Percentiles rank a stretch among this genome's conserved stretches.
Conservation (phyloP, 495 filamentous ascomycete genomes). For the Tuber borchii region DNA sequence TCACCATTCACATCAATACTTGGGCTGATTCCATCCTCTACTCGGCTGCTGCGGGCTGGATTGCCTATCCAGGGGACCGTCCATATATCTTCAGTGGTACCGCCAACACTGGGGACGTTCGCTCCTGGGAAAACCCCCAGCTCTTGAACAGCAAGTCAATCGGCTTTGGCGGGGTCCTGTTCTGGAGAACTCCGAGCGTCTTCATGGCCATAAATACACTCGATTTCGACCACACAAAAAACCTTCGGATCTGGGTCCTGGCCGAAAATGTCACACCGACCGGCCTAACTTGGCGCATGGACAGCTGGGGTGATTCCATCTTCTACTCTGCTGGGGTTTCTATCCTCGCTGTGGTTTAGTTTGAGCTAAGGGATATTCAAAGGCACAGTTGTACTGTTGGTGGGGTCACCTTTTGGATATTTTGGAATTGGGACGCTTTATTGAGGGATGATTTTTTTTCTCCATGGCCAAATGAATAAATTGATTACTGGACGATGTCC, state of each 20-base stretch:
- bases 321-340: constrained; percentile 10
- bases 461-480: not conserved
- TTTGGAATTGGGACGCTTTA: not conserved
- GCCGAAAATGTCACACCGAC: not conserved
- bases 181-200: not conserved
- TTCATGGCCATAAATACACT: constrained; percentile 11
- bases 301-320: not conserved
- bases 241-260: not conserved
- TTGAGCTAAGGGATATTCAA: not conserved
- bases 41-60: not conserved
- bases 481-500: not conserved
- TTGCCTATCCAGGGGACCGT: constrained; percentile 4
- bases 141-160: constrained; percentile 4
- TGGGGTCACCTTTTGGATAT: not conserved
- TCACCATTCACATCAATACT: constrained; percentile 31
- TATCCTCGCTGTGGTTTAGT: constrained; percentile 9
- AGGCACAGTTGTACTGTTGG: too few species aligned
- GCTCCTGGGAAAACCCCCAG: not conserved
- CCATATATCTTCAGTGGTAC: constrained; percentile 2
- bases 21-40: constrained; percentile 16
- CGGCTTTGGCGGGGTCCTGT: not conserved
- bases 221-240: not conserved
- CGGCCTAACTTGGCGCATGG: constrained; percentile 11
- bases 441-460: not conserved
- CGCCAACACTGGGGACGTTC: not conserved